These are phyloP conservation scores for Capsicum baccatum DNA, from an alignment of 257 asterid species.

Conservation along the genomic window DNA sequence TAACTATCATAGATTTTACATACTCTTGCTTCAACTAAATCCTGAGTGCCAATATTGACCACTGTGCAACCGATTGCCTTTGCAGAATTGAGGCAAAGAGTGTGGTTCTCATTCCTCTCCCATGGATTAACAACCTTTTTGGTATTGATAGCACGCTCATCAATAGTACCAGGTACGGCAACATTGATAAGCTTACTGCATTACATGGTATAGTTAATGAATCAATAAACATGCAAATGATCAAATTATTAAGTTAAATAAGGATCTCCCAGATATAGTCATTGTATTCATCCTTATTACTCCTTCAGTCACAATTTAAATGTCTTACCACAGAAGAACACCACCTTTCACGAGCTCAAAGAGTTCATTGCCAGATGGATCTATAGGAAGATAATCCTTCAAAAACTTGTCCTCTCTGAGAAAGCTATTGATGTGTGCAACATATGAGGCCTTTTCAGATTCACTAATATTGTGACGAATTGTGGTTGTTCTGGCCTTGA, in stretches of 20 bases:
- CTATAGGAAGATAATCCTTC: constrained; percentile 82
- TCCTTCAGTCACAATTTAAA: neutral
- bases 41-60: constrained; percentile 97
- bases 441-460: constrained; percentile 78
- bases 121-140: constrained; percentile 81
- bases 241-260: constrained; percentile 12
- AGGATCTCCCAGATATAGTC: neutral
- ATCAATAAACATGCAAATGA: constrained; percentile 29
- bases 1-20: constrained; percentile 27
- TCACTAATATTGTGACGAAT: constrained; percentile 88
- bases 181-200: constrained; percentile 95
- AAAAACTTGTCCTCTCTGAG: constrained; percentile 71
- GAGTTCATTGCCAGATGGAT: constrained; percentile 71
- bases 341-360: constrained; percentile 92
- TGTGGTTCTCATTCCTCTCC: constrained; percentile 94
- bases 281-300: neutral
- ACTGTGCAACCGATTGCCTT: constrained; percentile 99
- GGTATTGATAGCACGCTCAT: constrained; percentile 94
- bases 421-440: constrained; percentile 78
- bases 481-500: constrained; percentile 83
- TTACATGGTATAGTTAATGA: constrained; percentile 25
- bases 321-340: constrained; percentile 77
- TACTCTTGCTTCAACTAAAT: constrained; percentile 88
- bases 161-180: constrained; percentile 94
- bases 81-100: constrained; percentile 91